Conservation (phyloP, 768 basidiomycete genomes). For the Suillus sp. region DNA sequence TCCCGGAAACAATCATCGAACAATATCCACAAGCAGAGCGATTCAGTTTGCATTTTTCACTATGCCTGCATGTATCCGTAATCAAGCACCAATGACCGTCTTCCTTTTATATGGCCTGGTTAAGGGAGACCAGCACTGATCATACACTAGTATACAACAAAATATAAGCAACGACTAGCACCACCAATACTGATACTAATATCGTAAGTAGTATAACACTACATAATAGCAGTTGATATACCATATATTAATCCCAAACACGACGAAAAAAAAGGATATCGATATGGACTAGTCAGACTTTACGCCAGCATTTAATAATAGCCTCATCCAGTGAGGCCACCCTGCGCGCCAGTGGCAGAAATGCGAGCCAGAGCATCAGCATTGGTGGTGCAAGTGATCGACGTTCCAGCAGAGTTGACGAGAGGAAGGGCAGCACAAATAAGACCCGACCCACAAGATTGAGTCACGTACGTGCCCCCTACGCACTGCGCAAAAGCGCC, state of each 20-base stretch:
- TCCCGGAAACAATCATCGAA: neutral
- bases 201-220: neutral
- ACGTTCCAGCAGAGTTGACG: conserved; percentile 54
- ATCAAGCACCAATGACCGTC: neutral
- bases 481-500: conserved; percentile 58
- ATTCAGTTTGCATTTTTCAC: neutral
- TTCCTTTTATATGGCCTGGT: neutral
- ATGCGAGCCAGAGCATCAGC: conserved; percentile 49
- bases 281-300: neutral
- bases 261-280: neutral
- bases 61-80: neutral
- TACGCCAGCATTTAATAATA: neutral
- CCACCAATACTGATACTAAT: neutral
- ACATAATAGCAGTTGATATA: neutral
- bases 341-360: conserved; percentile 43
- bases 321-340: conserved; percentile 43
- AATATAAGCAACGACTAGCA: conserved; percentile 10
- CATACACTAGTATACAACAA: neutral
- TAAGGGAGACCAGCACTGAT: neutral
- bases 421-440: conserved; percentile 55
- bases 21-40: conserved; percentile 7
- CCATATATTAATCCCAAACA: neutral
- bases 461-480: conserved; percentile 38
- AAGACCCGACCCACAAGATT: conserved; percentile 32
- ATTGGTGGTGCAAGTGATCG: conserved; percentile 50